Base-by-base conservation (phyloP, 768 basidiomycete genomes). In the Boletus edulis region DNA sequence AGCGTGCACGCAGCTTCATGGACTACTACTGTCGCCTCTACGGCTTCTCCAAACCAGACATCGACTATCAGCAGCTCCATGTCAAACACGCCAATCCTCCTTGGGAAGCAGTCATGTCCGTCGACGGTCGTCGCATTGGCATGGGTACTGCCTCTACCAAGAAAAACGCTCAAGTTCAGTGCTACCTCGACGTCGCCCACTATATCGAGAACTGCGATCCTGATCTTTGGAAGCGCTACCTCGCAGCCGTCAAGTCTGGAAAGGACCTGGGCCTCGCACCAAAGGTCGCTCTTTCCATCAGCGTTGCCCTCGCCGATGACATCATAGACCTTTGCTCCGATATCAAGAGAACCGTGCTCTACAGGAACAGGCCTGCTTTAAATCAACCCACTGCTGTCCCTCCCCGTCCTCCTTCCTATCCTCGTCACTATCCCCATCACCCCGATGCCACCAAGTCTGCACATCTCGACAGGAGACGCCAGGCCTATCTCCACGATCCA, bases 21-120 rank as follows among this genome's bases (percentile, higher is more conserved):
- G 94, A 95, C 59, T 98, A 89, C 69, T 98, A 98, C 64, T 96
- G 94, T 67, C 81, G 84, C 43, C 78, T 84, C 35, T 97, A 84
- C 67, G 74, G 75, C 24, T 94, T 94, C 64, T 76, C 79, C 11
- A 82, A 81, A 58, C 91, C 92, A 3, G 87, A 89, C 46, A 72
- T 96, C 56, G 76, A 78, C 14, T 87, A 80, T 55, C 70, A 74
- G 2, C 75, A 76, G 40, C 42, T 62, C 39, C 72, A 49, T 3
- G 22, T 67, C 18, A 62, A 64, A 24, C 49, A 63, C 52, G 13
- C 40, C 20, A 57, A 62, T 34, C 58, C 67, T 41, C 15, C 52
- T 7, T 94, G 91, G 90, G 83, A 91, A 60, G 87, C 87, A 4
- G 72, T 83, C 55, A 85, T 95, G 79, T 77, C 77, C 38, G 89